phyloP scores from a whole-genome alignment of 1,139 yeast genomes.

The Suhomyces panamericanus region DNA sequence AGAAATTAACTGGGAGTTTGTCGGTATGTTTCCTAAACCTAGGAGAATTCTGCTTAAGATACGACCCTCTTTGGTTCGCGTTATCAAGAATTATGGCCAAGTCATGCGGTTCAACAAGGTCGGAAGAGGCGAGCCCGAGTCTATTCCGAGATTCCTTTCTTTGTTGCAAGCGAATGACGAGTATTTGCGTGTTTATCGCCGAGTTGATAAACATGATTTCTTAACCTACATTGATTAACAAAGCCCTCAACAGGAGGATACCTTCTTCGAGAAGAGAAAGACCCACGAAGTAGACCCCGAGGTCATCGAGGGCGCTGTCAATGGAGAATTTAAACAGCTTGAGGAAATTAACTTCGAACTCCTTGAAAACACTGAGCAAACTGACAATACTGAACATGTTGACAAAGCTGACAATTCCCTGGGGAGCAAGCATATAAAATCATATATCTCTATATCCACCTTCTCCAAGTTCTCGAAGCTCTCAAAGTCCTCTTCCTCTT shows the following conservation, averaged over 20 bases:
- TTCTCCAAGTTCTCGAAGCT: too few relatives aligned
- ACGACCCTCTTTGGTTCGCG: not conserved
- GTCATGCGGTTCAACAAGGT: constrained; percentile 16
- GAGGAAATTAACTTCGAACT: constrained; percentile 1
- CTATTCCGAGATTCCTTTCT: constrained; percentile 20
- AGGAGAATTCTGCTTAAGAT: constrained; percentile 14
- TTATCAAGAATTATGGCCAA: not conserved
- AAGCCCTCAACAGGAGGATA: not conserved
- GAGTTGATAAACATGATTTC: constrained; percentile 18
- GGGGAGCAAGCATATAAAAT: too few relatives aligned
- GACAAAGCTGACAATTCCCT: too few relatives aligned
- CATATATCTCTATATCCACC: too few relatives aligned
- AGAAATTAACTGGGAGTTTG: constrained; percentile 28
- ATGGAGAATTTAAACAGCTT: constrained; percentile 13
- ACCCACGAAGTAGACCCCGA: constrained; percentile 13
- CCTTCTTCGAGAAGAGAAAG: constrained; percentile 5
- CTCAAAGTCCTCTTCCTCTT: too few relatives aligned
- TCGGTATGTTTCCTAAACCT: constrained; percentile 24
- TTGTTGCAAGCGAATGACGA: constrained; percentile 27
- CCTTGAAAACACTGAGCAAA: too few relatives aligned
- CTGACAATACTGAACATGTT: too few relatives aligned
- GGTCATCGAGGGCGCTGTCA: constrained; percentile 12
- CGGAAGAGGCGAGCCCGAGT: constrained; percentile 17
- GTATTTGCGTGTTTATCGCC: constrained; percentile 32
- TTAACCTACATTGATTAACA: constrained; percentile 5